Conservation (phyloP, 2,329 filamentous ascomycete genomes). For the Penicillium rolfsii region DNA sequence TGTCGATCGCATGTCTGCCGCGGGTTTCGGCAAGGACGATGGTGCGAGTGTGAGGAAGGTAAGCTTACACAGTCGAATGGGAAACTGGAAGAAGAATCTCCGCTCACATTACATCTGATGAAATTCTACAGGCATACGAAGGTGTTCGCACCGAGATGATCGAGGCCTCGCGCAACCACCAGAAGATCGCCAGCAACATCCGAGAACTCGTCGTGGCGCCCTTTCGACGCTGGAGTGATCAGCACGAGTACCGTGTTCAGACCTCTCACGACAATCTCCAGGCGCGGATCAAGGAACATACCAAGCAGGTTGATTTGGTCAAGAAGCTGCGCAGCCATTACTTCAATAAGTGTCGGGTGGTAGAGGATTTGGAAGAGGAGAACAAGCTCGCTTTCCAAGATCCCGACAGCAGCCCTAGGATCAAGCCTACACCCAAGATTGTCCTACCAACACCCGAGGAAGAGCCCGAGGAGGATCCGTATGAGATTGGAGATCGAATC, state of each 20-base stretch:
- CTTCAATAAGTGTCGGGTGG: slow-evolving; percentile 96
- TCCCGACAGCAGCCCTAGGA: slow-evolving; percentile 68
- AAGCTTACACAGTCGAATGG: slow-evolving; percentile 33
- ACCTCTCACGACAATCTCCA: slow-evolving; percentile 95
- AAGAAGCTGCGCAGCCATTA: slow-evolving; percentile 95
- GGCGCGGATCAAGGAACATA: slow-evolving; percentile 84
- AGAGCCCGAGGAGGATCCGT: slow-evolving; percentile 72
- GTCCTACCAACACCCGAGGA: slow-evolving; percentile 74
- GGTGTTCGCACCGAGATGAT: slow-evolving; percentile 91
- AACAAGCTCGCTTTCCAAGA: slow-evolving; percentile 98
- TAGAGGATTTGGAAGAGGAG: slow-evolving; percentile 97
- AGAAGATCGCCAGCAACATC: slow-evolving; percentile 95
- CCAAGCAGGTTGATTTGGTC: slow-evolving; percentile 85
- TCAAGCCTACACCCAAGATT: slow-evolving; percentile 69
- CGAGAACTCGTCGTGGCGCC: slow-evolving; percentile 93
- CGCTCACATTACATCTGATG: background rate
- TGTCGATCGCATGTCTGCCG: slow-evolving; percentile 73
- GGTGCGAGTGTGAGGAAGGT: slow-evolving; percentile 96
- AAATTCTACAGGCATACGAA: slow-evolving; percentile 74
- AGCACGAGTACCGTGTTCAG: slow-evolving; percentile 87
- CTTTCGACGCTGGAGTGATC: slow-evolving; percentile 94
- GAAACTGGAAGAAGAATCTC: background rate
- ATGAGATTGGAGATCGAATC: slow-evolving; percentile 87
- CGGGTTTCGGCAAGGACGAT: slow-evolving; percentile 88
- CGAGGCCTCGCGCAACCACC: slow-evolving; percentile 84